Percentiles rank a stretch among this genome's conserved stretches.
Evolutionary conservation across 2,329 filamentous ascomycete genomes (phyloP).

Genomic region (Cladosporium sp.): DNA sequence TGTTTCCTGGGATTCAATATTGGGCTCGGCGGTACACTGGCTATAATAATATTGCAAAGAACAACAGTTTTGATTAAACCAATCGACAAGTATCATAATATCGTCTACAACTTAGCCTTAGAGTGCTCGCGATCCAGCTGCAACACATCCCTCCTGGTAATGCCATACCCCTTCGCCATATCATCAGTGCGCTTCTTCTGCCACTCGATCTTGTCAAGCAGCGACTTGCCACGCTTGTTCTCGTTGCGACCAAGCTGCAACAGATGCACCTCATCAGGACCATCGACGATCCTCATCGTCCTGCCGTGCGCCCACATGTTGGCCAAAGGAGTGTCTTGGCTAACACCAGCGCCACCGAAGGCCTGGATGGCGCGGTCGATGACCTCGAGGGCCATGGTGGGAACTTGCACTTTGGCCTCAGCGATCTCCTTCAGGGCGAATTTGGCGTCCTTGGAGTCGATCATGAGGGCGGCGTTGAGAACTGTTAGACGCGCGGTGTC

Average conservation of each 20-base stretch:
- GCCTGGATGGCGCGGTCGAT: slow-evolving; percentile 94
- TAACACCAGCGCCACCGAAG: slow-evolving; percentile 86
- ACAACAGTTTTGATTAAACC: background rate
- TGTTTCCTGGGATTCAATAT: no score
- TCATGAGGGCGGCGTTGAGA: slow-evolving; percentile 91
- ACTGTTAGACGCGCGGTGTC: slow-evolving; percentile 87
- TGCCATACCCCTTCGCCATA: slow-evolving; percentile 62
- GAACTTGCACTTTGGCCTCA: slow-evolving; percentile 90
- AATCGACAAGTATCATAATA: background rate
- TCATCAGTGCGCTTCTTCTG: slow-evolving; percentile 67
- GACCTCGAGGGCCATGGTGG: slow-evolving; percentile 76
- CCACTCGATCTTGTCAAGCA: slow-evolving; percentile 61
- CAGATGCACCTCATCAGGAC: slow-evolving; percentile 92
- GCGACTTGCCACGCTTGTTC: slow-evolving; percentile 66
- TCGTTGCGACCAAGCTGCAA: slow-evolving; percentile 79
- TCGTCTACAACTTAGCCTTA: slow-evolving; percentile 43
- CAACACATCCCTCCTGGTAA: slow-evolving; percentile 45
- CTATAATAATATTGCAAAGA: no score
- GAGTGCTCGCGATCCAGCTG: slow-evolving; percentile 41
- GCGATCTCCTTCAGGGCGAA: slow-evolving; percentile 89
- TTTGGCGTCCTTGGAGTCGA: slow-evolving; percentile 88
- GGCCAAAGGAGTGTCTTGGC: slow-evolving; percentile 90
- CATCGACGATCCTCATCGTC: slow-evolving; percentile 58
- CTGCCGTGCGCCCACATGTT: slow-evolving; percentile 45
- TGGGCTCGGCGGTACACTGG: no score